Evolutionary conservation across 768 basidiomycete species (phyloP).

Genomic region (Mycena chlorophos): DNA sequence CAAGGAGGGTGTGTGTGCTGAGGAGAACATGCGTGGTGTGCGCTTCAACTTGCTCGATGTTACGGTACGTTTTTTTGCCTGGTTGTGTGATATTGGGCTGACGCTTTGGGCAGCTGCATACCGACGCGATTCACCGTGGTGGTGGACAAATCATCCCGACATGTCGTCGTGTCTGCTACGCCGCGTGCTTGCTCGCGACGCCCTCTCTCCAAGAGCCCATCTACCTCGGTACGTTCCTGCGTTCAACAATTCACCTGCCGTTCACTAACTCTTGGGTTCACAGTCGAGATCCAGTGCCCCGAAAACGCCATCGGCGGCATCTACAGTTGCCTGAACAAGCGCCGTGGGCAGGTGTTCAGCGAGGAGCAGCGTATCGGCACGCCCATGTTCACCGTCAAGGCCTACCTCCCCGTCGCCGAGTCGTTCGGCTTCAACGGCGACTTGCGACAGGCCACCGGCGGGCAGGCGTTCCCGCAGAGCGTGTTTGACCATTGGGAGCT

Average conservation of each 20-base stretch:
- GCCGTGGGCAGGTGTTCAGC: constrained; percentile 97
- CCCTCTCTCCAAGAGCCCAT: constrained; percentile 95
- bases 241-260: neutral
- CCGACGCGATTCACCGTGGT: constrained; percentile 99
- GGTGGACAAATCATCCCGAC: constrained; percentile 99
- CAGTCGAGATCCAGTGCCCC: constrained; percentile 97
- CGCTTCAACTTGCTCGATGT: constrained; percentile 96
- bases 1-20: constrained; percentile 94
- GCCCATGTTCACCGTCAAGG: constrained; percentile 99
- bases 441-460: constrained; percentile 86
- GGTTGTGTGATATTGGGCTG: constrained; percentile 1
- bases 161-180: constrained; percentile 94
- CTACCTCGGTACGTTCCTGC: constrained; percentile 68
- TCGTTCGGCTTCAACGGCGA: constrained; percentile 98
- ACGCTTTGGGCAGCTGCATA: constrained; percentile 65
- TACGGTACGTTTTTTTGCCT: constrained; percentile 55
- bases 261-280: constrained; percentile 8
- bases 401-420: constrained; percentile 87
- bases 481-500: constrained; percentile 94
- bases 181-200: constrained; percentile 87
- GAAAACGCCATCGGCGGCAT: constrained; percentile 98
- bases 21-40: constrained; percentile 99
- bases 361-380: constrained; percentile 97
- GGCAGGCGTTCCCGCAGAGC: constrained; percentile 97
- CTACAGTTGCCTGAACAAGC: constrained; percentile 91